These are phyloP conservation scores for Colletotrichum siamense DNA, from an alignment of 2,329 filamentous ascomycete species.

Conservation along the genomic window DNA sequence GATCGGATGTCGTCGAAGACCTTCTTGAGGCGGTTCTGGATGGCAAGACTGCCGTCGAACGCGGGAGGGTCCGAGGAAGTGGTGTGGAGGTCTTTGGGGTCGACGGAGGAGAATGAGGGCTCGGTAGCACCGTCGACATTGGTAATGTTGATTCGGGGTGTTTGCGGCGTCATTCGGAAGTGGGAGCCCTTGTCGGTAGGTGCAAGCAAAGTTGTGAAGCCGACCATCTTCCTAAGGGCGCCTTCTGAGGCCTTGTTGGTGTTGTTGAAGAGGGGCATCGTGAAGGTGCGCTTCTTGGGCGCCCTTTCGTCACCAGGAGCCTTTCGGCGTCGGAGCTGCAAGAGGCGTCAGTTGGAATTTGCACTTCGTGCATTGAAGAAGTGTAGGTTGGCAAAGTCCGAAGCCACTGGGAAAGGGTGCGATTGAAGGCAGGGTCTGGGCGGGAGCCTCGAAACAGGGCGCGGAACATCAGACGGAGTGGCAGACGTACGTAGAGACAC, in stretches of 20 bases:
- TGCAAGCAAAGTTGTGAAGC: conserved; percentile 34
- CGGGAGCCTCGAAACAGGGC: neutral
- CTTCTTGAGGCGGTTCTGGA: conserved; percentile 52
- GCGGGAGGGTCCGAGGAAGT: conserved; percentile 25
- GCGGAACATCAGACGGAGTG: neutral
- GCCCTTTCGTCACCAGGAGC: neutral
- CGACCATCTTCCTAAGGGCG: conserved; percentile 38
- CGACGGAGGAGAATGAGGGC: conserved; percentile 8
- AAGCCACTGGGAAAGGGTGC: neutral
- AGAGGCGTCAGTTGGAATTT: neutral
- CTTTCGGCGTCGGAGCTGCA: conserved; percentile 19
- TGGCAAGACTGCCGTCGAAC: conserved; percentile 51
- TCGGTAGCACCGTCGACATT: conserved; percentile 20
- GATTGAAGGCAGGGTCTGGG: neutral
- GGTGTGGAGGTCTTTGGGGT: conserved; percentile 4
- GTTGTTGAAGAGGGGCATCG: conserved; percentile 45
- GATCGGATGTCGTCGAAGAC: conserved; percentile 53
- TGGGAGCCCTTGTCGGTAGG: conserved; percentile 32
- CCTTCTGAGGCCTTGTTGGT: conserved; percentile 34
- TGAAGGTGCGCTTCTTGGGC: conserved; percentile 36
- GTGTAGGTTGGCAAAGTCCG: neutral
- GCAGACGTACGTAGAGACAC: conserved; percentile 20
- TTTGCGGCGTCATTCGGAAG: conserved; percentile 24
- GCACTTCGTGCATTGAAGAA: neutral
- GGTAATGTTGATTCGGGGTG: conserved; percentile 21